phyloP scores from a whole-genome alignment of 768 basidiomycete genomes.

The Mycena belliarum region DNA sequence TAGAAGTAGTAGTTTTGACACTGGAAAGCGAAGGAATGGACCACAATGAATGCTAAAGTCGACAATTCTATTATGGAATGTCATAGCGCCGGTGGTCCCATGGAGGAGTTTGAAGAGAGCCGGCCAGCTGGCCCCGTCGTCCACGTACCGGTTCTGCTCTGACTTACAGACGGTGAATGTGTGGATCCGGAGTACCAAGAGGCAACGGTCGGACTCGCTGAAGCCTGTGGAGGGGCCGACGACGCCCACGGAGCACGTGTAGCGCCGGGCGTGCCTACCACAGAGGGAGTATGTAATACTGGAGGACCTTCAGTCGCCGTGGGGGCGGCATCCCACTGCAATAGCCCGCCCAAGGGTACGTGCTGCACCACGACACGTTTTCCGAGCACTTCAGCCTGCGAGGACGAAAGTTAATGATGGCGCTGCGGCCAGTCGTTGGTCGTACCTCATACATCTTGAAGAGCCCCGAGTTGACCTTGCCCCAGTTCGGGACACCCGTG shows the following conservation, averaged over 20 bases:
- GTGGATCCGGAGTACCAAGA: conserved; percentile 12
- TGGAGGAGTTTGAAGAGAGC: not conserved
- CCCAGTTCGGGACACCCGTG: conserved; percentile 85
- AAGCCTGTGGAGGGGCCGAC: not conserved
- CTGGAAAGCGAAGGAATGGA: too few relatives aligned
- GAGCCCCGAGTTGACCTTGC: conserved; percentile 85
- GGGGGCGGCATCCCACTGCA: conserved; percentile 58
- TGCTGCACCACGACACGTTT: conserved; percentile 98
- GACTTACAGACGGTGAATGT: not conserved
- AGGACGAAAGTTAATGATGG: not conserved
- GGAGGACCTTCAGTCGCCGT: not conserved
- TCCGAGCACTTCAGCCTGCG: conserved; percentile 83
- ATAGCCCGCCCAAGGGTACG: conserved; percentile 78
- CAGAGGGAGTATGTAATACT: too few relatives aligned
- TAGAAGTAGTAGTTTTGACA: too few relatives aligned
- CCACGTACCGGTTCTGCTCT: not conserved
- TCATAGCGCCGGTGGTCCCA: not conserved
- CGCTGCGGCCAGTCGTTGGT: too few relatives aligned
- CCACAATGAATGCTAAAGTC: not conserved
- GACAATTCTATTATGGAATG: too few relatives aligned
- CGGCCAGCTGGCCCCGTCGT: not conserved
- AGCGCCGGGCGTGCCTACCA: conserved; percentile 1
- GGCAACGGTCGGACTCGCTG: not conserved
- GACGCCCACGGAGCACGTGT: conserved; percentile 18
- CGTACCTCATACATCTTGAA: conserved; percentile 91